These are phyloP conservation scores for Fraxinus angustifolia DNA, from an alignment of 305 asterid species.

Conservation along the genomic window DNA sequence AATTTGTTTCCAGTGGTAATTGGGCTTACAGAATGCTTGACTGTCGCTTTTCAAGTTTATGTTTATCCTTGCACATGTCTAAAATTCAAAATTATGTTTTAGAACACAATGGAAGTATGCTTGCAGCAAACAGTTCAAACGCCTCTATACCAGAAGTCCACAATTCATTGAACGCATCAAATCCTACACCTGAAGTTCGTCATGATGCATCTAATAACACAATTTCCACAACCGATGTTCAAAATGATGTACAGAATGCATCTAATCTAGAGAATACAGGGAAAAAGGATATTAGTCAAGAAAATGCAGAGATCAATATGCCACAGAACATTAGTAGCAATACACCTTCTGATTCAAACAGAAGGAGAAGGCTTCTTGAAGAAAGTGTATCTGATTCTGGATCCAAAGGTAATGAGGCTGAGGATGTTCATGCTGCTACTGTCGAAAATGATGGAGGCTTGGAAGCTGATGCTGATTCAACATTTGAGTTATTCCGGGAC, in stretches of 20 bases:
- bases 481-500: constrained; percentile 84
- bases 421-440: constrained; percentile 57
- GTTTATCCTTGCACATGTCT: constrained; percentile 4
- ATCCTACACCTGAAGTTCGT: constrained; percentile 40
- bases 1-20: not conserved
- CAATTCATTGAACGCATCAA: constrained; percentile 30
- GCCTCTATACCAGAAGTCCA: constrained; percentile 37
- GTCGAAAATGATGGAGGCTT: constrained; percentile 78
- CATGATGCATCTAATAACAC: constrained; percentile 39
- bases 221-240: constrained; percentile 36
- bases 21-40: not conserved
- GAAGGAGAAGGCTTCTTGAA: constrained; percentile 55
- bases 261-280: constrained; percentile 42
- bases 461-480: constrained; percentile 85
- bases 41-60: not conserved
- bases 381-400: constrained; percentile 20
- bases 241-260: constrained; percentile 41
- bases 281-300: constrained; percentile 41
- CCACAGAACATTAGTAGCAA: constrained; percentile 33
- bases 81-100: constrained; percentile 18
- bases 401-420: constrained; percentile 31
- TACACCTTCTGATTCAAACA: constrained; percentile 40
- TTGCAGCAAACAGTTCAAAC: constrained; percentile 39
- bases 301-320: constrained; percentile 40
- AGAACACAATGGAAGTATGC: constrained; percentile 47